A percentile compares a stretch with the other conserved stretches of the same genome.
Evolutionary conservation across 495 filamentous ascomycete genomes (phyloP).

Genomic region (Poronia punctata): DNA sequence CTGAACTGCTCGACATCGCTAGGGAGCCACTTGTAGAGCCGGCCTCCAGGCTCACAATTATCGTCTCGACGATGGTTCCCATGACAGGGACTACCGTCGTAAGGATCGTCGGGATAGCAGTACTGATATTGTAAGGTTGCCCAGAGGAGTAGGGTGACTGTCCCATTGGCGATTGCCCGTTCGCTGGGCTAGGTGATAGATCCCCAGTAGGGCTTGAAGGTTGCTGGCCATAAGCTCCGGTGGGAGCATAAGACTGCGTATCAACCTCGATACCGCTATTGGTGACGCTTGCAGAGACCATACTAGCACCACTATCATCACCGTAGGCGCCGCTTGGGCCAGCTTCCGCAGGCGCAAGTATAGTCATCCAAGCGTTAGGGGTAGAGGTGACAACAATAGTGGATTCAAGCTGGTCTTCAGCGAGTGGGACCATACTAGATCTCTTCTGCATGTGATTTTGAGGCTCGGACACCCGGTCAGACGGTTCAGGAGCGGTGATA

Average conservation of each 20-base stretch:
- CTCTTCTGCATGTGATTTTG: too few species aligned
- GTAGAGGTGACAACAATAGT: too few species aligned
- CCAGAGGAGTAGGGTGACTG: neutral
- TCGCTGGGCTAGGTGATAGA: neutral
- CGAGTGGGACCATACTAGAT: too few species aligned
- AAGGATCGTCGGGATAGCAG: neutral
- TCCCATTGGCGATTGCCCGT: neutral
- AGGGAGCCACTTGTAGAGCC: constrained; percentile 1
- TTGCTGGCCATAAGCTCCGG: constrained; percentile 8
- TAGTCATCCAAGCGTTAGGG: too few species aligned
- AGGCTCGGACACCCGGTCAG: too few species aligned
- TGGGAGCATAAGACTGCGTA: neutral
- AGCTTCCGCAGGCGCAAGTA: too few species aligned
- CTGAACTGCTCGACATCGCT: constrained; percentile 1
- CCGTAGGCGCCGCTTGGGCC: too few species aligned
- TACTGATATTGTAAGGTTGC: neutral
- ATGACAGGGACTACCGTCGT: constrained; percentile 3
- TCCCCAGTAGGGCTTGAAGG: constrained; percentile 3
- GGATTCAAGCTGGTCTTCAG: too few species aligned
- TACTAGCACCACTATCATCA: neutral
- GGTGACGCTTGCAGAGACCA: neutral
- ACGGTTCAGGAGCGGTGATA: too few species aligned
- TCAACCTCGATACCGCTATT: too few species aligned
- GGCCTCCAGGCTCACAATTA: constrained; percentile 1
- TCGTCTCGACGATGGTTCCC: constrained; percentile 7